Conservation (phyloP, 2,329 filamentous ascomycete species). For the Aureobasidium lini region DNA sequence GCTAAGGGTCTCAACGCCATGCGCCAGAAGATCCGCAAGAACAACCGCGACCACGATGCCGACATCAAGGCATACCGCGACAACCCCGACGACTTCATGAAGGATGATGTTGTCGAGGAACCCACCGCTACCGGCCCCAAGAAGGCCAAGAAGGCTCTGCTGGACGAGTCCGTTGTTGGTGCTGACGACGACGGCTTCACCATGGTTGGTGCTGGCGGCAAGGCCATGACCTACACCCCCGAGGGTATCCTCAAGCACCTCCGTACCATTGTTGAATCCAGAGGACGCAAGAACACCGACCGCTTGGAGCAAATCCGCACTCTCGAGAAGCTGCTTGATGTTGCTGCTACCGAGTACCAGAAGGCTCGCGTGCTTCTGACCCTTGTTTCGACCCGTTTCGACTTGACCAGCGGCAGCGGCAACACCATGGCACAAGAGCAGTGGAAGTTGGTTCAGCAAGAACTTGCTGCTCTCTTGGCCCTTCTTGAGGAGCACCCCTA, state of each 20-base stretch:
- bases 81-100: conserved; percentile 82
- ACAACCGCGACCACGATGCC: conserved; percentile 86
- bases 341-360: conserved; percentile 87
- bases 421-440: conserved; percentile 90
- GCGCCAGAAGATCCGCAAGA: conserved; percentile 98
- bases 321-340: conserved; percentile 92
- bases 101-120: conserved; percentile 71
- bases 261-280: conserved; percentile 83
- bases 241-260: conserved; percentile 98
- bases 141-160: conserved; percentile 38
- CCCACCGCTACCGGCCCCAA: conserved; percentile 47
- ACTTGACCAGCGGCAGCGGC: conserved; percentile 71
- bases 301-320: conserved; percentile 88
- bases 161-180: conserved; percentile 43
- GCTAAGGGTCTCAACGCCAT: conserved; percentile 91
- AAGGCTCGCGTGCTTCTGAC: conserved; percentile 86
- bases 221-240: conserved; percentile 83
- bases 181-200: conserved; percentile 81
- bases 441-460: conserved; percentile 90
- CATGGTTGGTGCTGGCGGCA: conserved; percentile 81
- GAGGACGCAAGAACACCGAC: conserved; percentile 99
- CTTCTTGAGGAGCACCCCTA: conserved; percentile 73
- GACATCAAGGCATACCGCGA: conserved; percentile 83
- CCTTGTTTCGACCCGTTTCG: conserved; percentile 88
- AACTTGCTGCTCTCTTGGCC: conserved; percentile 68